Conservation (phyloP, 2,329 filamentous ascomycete species). For the Penicillium expansum region DNA sequence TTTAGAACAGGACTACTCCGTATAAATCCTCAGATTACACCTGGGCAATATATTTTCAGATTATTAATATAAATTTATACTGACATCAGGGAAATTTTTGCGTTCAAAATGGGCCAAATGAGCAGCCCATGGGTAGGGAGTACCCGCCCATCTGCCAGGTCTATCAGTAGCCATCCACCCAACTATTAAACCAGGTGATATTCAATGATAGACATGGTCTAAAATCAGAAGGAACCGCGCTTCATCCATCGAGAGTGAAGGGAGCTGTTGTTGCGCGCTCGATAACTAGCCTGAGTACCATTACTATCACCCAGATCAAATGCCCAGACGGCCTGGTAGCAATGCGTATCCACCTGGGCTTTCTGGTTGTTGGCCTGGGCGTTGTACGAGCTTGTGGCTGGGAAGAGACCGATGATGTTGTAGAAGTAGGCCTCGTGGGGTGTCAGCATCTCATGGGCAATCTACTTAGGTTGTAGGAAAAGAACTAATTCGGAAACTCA, state of each 20-base stretch:
- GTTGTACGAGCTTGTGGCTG: conserved; percentile 11
- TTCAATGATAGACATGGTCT: neutral
- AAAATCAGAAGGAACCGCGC: neutral
- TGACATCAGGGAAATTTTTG: no score
- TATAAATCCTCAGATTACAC: no score
- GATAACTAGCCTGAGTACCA: neutral
- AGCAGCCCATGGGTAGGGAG: no score
- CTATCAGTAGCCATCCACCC: neutral
- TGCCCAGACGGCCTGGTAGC: conserved; percentile 13
- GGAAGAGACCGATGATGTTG: conserved; percentile 15
- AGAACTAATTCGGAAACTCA: neutral
- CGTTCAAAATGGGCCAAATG: no score
- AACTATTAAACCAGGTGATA: neutral
- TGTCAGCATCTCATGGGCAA: conserved; percentile 3
- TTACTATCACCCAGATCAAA: conserved; percentile 6
- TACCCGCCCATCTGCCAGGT: neutral
- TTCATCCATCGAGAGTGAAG: conserved; percentile 2
- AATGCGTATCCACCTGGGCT: conserved; percentile 13
- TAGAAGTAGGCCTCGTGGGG: conserved; percentile 13
- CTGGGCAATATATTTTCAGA: no score
- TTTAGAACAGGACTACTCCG: no score
- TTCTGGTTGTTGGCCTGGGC: conserved; percentile 15
- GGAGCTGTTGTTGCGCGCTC: neutral
- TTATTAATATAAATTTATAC: no score
- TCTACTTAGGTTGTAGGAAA: neutral